Conservation (phyloP, 306 rosid genomes). For the Bauhinia variegata region DNA sequence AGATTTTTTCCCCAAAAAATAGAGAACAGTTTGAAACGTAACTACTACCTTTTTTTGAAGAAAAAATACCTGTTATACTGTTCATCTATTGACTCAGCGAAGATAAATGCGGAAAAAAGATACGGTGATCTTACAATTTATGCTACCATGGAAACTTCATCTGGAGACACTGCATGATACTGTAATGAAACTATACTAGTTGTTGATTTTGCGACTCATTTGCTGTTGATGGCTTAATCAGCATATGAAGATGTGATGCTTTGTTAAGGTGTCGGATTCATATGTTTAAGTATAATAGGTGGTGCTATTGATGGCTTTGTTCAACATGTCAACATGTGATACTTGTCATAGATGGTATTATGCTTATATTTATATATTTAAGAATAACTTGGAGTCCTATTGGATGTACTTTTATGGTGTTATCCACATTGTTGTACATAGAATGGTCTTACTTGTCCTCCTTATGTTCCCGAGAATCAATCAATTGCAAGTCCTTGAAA, state of each 20-base stretch:
- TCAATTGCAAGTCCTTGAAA: conserved; percentile 6
- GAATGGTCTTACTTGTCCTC: conserved; percentile 1
- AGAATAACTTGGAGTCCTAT: neutral
- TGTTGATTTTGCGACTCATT: conserved; percentile 5
- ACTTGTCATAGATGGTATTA: neutral
- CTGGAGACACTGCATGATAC: conserved; percentile 6
- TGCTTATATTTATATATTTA: conserved; percentile 9
- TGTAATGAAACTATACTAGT: neutral
- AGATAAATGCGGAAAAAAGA: neutral
- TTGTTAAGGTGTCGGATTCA: too few relatives aligned
- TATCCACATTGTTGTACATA: conserved; percentile 14
- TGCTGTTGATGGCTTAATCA: conserved; percentile 14
- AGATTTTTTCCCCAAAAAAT: neutral
- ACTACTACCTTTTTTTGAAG: neutral
- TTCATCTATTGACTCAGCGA: neutral
- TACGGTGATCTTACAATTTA: neutral
- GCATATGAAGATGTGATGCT: conserved; percentile 1
- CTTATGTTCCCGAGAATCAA: conserved; percentile 1
- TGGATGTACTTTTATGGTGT: conserved; percentile 16
- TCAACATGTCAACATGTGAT: conserved; percentile 3
- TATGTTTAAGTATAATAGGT: too few relatives aligned
- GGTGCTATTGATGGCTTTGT: conserved; percentile 10
- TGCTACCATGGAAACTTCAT: conserved; percentile 7
- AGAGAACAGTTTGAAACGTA: neutral
- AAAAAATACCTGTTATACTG: neutral